Evolutionary conservation across 805 yeast genomes (phyloP).

Genomic region (Metschnikowia arizonensis): DNA sequence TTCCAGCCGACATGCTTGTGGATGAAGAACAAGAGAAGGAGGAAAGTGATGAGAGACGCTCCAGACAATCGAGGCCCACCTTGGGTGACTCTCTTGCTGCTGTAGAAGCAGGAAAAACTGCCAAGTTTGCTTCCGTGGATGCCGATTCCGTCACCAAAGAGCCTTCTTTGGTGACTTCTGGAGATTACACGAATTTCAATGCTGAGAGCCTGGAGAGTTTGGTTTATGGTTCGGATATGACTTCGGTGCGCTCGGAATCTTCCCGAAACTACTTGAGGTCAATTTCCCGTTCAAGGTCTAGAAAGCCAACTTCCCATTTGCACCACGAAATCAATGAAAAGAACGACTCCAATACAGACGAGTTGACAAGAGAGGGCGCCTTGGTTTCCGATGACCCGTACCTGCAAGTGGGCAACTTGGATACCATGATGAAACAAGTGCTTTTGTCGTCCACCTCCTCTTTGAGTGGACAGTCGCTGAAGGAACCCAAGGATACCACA

Average conservation of each 20-base stretch:
- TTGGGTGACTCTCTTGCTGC: conserved; percentile 45
- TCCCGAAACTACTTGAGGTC: conserved; percentile 59
- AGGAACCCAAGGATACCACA: neutral
- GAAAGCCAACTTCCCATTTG: conserved; percentile 23
- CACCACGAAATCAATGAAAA: conserved; percentile 20
- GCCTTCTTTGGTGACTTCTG: conserved; percentile 42
- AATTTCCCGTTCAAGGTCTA: conserved; percentile 60
- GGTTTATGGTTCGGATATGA: conserved; percentile 19
- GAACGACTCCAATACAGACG: conserved; percentile 32
- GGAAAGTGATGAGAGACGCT: conserved; percentile 35
- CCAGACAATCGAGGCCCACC: conserved; percentile 41
- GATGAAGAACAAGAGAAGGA: conserved; percentile 23
- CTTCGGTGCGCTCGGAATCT: conserved; percentile 36
- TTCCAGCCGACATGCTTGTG: conserved; percentile 36
- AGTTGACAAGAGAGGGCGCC: conserved; percentile 55
- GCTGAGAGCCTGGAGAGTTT: conserved; percentile 29
- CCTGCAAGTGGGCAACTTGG: conserved; percentile 45
- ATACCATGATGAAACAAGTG: conserved; percentile 47
- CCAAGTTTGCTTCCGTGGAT: conserved; percentile 1
- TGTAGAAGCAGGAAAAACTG: conserved; percentile 25
- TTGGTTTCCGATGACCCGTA: conserved; percentile 48
- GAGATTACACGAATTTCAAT: conserved; percentile 44
- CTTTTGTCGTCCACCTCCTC: conserved; percentile 19
- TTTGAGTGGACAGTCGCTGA: neutral
- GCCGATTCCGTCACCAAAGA: conserved; percentile 23